Conservation (phyloP, 176 grass and related monocot genomes). For the Musa schizocarpa region DNA sequence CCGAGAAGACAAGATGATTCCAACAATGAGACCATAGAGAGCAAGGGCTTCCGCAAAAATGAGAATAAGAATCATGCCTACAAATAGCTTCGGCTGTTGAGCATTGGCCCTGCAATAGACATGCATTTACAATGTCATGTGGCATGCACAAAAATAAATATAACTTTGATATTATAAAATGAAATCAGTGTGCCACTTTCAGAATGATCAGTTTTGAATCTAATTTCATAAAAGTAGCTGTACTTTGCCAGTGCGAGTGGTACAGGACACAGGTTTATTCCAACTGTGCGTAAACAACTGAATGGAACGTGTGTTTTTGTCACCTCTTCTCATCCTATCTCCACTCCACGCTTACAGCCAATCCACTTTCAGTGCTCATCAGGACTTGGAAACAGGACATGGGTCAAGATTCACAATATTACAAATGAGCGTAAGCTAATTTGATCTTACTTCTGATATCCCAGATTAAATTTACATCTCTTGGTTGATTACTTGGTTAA, state of each 20-base stretch:
- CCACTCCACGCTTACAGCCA: not conserved
- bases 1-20: conserved; percentile 7
- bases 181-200: not conserved
- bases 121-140: not conserved
- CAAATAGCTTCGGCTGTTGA: conserved; percentile 12
- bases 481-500: too few species aligned
- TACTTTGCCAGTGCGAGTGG: too few species aligned
- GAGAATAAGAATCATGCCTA: conserved; percentile 19
- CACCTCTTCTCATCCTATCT: not conserved
- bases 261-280: too few species aligned
- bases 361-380: not conserved
- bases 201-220: not conserved
- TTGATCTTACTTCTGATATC: not conserved
- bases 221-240: too few species aligned
- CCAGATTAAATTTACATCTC: not conserved
- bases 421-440: too few species aligned
- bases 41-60: conserved; percentile 14
- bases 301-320: not conserved
- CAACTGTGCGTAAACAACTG: not conserved
- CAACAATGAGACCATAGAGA: conserved; percentile 10
- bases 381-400: too few species aligned
- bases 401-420: not conserved
- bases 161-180: not conserved
- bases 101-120: conserved; percentile 8
- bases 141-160: not conserved